phyloP scores from a whole-genome alignment of 441 rosid species.

The Gossypium schwendimanii region DNA sequence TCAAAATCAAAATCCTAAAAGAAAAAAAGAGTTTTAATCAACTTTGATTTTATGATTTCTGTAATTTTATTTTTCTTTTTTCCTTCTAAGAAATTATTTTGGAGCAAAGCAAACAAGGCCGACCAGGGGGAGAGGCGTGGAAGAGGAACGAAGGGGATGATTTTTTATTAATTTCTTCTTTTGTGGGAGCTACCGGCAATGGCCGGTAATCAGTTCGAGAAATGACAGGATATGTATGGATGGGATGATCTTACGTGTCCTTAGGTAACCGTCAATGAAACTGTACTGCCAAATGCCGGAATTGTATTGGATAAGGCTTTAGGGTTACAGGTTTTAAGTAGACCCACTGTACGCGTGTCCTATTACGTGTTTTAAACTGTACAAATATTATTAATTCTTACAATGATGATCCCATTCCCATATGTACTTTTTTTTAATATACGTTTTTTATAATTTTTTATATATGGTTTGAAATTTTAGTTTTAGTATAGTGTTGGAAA shows the following conservation, averaged over 20 bases:
- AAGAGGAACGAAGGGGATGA: background rate
- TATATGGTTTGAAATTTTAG: too few relatives aligned
- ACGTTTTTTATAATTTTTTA: too few relatives aligned
- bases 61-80: background rate
- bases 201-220: background rate
- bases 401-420: too few relatives aligned
- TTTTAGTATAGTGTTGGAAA: too few relatives aligned
- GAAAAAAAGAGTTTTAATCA: background rate
- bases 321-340: background rate
- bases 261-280: background rate
- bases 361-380: background rate
- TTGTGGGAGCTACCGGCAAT: background rate
- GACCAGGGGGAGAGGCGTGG: slow-evolving; percentile 1
- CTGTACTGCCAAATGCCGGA: background rate
- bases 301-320: background rate
- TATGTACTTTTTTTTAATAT: too few relatives aligned
- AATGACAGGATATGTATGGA: background rate
- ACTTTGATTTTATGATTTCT: background rate
- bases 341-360: background rate
- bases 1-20: background rate
- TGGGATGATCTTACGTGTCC: background rate
- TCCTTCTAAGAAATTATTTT: background rate
- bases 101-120: slow-evolving; percentile 6
- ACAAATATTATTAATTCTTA: background rate
- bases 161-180: background rate